Conservation (phyloP, 2,329 filamentous ascomycete genomes). For the Ascochyta clinopodiicola region DNA sequence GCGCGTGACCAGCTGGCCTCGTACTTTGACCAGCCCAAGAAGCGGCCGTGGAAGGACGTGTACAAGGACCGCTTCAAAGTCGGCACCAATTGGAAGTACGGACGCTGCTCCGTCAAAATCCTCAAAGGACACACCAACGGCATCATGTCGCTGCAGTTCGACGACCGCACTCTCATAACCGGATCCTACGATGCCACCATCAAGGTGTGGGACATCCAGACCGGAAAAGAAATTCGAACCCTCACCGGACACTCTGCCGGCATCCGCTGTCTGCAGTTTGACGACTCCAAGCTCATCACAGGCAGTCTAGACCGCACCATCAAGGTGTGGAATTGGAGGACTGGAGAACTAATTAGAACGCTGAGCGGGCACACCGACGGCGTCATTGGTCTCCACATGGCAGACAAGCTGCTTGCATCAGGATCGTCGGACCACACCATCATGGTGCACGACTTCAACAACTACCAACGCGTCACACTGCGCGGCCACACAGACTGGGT, state of each 20-base stretch:
- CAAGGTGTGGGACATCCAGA: conserved; percentile 95
- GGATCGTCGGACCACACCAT: conserved; percentile 89
- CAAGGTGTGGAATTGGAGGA: conserved; percentile 96
- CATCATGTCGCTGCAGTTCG: conserved; percentile 79
- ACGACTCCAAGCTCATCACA: conserved; percentile 88
- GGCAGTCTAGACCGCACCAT: conserved; percentile 87
- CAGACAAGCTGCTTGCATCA: conserved; percentile 81
- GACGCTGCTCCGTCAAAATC: conserved; percentile 81
- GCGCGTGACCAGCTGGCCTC: conserved; percentile 49
- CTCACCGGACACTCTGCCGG: conserved; percentile 81
- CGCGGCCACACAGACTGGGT: conserved; percentile 93
- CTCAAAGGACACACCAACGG: conserved; percentile 91
- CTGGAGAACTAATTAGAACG: conserved; percentile 83
- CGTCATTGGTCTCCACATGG: conserved; percentile 87
- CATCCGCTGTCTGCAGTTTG: conserved; percentile 89
- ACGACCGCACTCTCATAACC: conserved; percentile 89
- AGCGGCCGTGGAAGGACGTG: conserved; percentile 91
- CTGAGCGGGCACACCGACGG: conserved; percentile 80
- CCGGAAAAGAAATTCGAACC: conserved; percentile 83
- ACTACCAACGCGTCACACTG: conserved; percentile 79
- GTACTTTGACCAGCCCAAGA: conserved; percentile 57
- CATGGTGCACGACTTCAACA: conserved; percentile 90
- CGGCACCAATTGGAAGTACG: conserved; percentile 96
- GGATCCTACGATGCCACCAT: conserved; percentile 95
- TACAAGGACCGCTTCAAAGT: conserved; percentile 96